Conservation (phyloP, 257 asterid species). For the Oldenlandia corymbosa region DNA sequence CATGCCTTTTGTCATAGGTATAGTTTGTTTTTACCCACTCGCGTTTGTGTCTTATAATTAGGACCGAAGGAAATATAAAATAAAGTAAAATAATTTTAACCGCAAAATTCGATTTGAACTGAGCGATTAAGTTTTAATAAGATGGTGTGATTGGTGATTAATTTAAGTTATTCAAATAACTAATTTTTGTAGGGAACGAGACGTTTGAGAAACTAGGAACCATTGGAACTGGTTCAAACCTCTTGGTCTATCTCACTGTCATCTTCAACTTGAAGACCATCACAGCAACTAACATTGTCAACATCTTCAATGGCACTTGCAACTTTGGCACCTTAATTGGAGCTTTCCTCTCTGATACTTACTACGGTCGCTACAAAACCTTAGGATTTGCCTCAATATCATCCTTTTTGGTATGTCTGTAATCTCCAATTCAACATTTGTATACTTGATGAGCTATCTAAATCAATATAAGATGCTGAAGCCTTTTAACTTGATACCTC, state of each 20-base stretch:
- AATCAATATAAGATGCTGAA: background rate
- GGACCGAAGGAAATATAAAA: too few species aligned
- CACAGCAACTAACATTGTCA: slow-evolving; percentile 52
- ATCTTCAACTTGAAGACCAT: slow-evolving; percentile 60
- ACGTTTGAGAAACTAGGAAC: slow-evolving; percentile 81
- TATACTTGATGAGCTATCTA: too few species aligned
- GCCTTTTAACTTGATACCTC: background rate
- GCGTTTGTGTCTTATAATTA: too few species aligned
- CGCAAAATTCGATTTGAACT: too few species aligned
- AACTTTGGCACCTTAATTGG: slow-evolving; percentile 64
- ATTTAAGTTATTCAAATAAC: too few species aligned
- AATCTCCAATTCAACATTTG: too few species aligned
- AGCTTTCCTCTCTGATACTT: slow-evolving; percentile 62
- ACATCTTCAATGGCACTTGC: slow-evolving; percentile 64
- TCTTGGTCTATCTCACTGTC: slow-evolving; percentile 60
- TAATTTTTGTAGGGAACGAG: slow-evolving; percentile 49
- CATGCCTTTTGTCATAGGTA: slow-evolving; percentile 20
- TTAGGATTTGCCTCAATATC: slow-evolving; percentile 60
- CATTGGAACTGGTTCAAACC: slow-evolving; percentile 48
- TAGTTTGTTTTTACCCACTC: too few species aligned
- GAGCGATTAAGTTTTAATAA: too few species aligned
- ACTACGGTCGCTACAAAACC: slow-evolving; percentile 64
- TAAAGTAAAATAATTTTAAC: too few species aligned
- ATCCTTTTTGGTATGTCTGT: slow-evolving; percentile 44
- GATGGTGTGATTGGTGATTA: too few species aligned